A percentile compares a stretch with the other conserved stretches of the same genome.
These are phyloP conservation scores for Neurospora sp. DNA, from an alignment of 495 filamentous ascomycete genomes.

Conservation along the genomic window DNA sequence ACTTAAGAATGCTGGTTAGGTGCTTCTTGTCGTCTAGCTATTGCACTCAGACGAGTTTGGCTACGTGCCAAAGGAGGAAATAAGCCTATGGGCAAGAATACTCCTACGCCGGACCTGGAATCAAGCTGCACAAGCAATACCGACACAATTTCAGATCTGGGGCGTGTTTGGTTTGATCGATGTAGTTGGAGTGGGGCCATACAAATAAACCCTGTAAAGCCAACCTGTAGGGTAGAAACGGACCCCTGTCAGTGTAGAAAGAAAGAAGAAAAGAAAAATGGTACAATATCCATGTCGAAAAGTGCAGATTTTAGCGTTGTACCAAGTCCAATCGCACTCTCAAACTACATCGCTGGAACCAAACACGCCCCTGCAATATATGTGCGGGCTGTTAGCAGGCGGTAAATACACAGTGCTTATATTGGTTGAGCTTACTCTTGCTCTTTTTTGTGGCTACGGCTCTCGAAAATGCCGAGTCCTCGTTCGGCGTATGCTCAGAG, in stretches of 20 bases:
- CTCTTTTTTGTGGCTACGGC: neutral
- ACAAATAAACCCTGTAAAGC: no score
- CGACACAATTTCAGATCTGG: constrained; percentile 14
- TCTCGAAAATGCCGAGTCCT: constrained; percentile 14
- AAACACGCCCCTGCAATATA: no score
- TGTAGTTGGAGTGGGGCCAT: no score
- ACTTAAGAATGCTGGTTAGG: neutral
- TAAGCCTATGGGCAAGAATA: constrained; percentile 1
- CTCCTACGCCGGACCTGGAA: constrained; percentile 3
- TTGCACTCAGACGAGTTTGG: neutral
- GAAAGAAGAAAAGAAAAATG: no score
- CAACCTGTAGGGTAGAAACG: no score
- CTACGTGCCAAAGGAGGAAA: neutral
- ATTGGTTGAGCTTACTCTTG: neutral
- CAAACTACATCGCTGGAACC: no score
- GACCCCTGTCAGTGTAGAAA: no score
- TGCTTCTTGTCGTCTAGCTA: neutral
- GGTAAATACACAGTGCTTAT: neutral
- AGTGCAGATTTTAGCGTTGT: no score
- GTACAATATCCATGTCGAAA: no score
- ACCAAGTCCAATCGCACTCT: no score
- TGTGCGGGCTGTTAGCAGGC: neutral
- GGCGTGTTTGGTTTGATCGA: no score
- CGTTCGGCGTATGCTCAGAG: constrained; percentile 4
- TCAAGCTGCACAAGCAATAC: constrained; percentile 16